phyloP scores from a whole-genome alignment of 1,284 basidiomycete species.

The Sporisorium graminicola region DNA sequence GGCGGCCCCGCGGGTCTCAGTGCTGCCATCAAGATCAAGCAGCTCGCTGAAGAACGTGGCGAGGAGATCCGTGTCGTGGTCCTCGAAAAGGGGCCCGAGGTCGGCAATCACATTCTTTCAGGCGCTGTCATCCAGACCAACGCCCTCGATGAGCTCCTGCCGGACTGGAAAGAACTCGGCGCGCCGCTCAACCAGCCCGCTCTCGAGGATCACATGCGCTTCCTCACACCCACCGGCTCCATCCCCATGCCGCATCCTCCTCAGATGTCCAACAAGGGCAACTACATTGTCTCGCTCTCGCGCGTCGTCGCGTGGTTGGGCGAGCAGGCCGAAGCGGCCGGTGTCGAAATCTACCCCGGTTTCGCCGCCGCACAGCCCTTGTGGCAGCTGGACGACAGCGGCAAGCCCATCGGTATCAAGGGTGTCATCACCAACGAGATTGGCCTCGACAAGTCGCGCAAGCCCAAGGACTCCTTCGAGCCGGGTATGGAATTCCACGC shows the following conservation, averaged over 20 bases:
- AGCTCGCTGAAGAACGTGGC: constrained; percentile 83
- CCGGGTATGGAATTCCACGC: constrained; percentile 97
- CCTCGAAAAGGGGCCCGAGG: constrained; percentile 92
- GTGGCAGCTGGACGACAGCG: constrained; percentile 78
- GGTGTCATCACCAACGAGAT: constrained; percentile 96
- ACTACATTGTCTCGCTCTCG: constrained; percentile 92
- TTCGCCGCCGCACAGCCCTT: constrained; percentile 90
- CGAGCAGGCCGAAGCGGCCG: constrained; percentile 86
- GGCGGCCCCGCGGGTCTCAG: constrained; percentile 93
- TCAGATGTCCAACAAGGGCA: constrained; percentile 94
- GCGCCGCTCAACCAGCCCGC: constrained; percentile 83
- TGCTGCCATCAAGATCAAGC: constrained; percentile 96
- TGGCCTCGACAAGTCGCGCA: constrained; percentile 83
- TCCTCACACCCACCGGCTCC: constrained; percentile 79
- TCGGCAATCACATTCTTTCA: constrained; percentile 93
- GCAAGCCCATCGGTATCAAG: constrained; percentile 74
- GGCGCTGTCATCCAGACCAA: constrained; percentile 95
- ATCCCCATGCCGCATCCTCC: constrained; percentile 95
- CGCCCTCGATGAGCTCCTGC: constrained; percentile 90
- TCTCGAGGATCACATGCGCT: constrained; percentile 85
- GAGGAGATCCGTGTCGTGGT: constrained; percentile 90
- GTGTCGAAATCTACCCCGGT: constrained; percentile 96
- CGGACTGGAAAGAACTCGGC: constrained; percentile 80
- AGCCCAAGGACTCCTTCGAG: constrained; percentile 90
- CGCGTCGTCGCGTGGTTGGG: constrained; percentile 91